phyloP scores from a whole-genome alignment of 2,329 filamentous ascomycete genomes.

The Boeremia lycopersici region DNA sequence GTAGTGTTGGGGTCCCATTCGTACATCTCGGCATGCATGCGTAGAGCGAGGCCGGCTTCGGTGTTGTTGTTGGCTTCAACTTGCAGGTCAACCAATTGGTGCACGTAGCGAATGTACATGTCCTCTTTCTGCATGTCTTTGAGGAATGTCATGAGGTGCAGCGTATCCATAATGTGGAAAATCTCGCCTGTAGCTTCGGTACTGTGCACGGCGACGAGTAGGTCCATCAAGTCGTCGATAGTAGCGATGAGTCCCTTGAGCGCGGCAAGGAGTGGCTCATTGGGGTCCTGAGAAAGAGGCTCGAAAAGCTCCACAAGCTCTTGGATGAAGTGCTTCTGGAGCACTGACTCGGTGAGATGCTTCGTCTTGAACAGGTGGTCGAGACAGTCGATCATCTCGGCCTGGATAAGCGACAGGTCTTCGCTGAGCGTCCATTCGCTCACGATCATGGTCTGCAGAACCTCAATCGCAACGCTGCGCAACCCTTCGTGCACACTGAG shows the following conservation, averaged over 20 bases:
- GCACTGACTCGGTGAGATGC: conserved; percentile 82
- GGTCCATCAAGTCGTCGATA: conserved; percentile 87
- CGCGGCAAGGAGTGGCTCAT: conserved; percentile 76
- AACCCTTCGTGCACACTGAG: conserved; percentile 93
- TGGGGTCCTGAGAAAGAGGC: conserved; percentile 66
- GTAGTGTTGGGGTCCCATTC: conserved; percentile 80
- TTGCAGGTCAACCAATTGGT: conserved; percentile 84
- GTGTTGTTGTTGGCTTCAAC: conserved; percentile 76
- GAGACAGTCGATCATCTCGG: conserved; percentile 93
- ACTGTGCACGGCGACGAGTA: conserved; percentile 87
- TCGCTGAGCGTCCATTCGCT: conserved; percentile 97
- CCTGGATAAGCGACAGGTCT: conserved; percentile 88
- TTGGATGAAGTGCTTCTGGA: conserved; percentile 89
- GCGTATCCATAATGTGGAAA: conserved; percentile 82
- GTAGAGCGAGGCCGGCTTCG: conserved; percentile 86
- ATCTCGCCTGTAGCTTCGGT: conserved; percentile 75
- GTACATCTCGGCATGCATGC: conserved; percentile 90
- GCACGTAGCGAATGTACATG: conserved; percentile 94
- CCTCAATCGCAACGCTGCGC: conserved; percentile 86
- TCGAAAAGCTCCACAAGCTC: conserved; percentile 85
- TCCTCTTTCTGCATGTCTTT: conserved; percentile 97
- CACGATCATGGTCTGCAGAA: conserved; percentile 96
- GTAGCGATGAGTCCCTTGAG: conserved; percentile 81
- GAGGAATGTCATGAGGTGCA: conserved; percentile 93
- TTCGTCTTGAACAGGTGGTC: conserved; percentile 90